Percentiles rank a stretch among this genome's conserved stretches.
These are phyloP conservation scores for Aegilops tauschii DNA, from an alignment of 176 grass and related monocot genomes.

Conservation along the genomic window DNA sequence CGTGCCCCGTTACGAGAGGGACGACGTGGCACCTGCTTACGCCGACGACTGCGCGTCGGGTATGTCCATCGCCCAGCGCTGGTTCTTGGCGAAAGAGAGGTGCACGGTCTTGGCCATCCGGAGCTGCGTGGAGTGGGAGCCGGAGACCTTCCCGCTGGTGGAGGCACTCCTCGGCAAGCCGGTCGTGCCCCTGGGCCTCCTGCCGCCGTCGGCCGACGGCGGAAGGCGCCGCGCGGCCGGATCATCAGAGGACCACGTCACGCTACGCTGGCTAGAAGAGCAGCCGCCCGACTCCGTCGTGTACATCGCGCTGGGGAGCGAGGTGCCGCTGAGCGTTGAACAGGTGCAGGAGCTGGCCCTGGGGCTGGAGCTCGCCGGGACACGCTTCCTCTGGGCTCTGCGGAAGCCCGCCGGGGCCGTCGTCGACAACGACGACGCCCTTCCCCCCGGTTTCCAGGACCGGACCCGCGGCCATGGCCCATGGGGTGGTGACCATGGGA, in stretches of 20 bases:
- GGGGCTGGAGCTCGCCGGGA: background rate
- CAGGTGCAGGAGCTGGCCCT: background rate
- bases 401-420: background rate
- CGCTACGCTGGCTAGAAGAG: background rate
- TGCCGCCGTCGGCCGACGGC: background rate
- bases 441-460: background rate
- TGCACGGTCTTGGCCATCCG: background rate
- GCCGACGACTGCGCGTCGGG: background rate
- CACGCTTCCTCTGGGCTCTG: background rate
- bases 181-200: background rate
- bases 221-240: background rate
- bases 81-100: background rate
- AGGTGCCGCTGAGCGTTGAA: background rate
- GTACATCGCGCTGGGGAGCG: background rate
- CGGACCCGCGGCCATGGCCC: background rate
- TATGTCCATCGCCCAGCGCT: background rate
- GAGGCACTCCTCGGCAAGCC: background rate
- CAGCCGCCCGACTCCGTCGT: background rate
- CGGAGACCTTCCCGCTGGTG: background rate
- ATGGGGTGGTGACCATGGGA: background rate
- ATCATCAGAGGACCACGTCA: background rate
- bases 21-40: background rate
- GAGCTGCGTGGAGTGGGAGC: background rate
- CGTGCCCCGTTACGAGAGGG: background rate
- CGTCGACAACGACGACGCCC: background rate